Evolutionary conservation across 495 filamentous ascomycete genomes (phyloP).

Genomic region (Parathielavia hyrcaniae): DNA sequence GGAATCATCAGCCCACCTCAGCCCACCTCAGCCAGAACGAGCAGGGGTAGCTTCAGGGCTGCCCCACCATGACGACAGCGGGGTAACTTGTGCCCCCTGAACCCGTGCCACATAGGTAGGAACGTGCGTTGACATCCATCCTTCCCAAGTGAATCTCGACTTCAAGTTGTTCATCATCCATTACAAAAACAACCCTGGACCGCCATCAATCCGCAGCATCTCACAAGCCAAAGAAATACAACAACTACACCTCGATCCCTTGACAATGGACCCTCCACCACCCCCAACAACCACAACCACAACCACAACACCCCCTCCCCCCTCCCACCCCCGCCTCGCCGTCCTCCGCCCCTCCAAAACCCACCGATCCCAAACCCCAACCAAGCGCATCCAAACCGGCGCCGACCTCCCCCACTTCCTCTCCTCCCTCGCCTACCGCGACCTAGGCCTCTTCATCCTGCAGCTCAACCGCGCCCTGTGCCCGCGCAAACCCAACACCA

Average conservation of each 20-base stretch:
- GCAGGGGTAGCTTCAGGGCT: background rate
- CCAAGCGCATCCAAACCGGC: constrained; percentile 75
- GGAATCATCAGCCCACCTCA: too few relatives aligned
- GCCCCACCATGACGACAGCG: constrained; percentile 23
- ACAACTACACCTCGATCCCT: background rate
- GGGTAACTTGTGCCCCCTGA: background rate
- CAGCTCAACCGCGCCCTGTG: constrained; percentile 88
- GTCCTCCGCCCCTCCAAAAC: constrained; percentile 29
- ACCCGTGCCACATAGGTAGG: background rate
- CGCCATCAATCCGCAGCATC: background rate
- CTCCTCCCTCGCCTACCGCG: constrained; percentile 69
- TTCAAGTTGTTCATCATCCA: too few relatives aligned
- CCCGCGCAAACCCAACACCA: constrained; percentile 44
- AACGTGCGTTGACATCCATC: background rate
- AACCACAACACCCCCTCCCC: background rate
- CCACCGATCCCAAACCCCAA: constrained; percentile 49
- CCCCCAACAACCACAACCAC: background rate
- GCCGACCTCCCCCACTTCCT: constrained; percentile 73
- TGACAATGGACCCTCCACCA: constrained; percentile 11
- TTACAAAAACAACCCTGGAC: background rate
- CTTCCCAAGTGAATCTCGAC: background rate
- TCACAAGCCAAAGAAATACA: too few relatives aligned
- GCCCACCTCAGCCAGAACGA: too few relatives aligned
- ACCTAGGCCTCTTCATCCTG: constrained; percentile 78
- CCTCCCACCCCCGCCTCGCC: constrained; percentile 31